Evolutionary conservation across 306 rosid species (phyloP), one percentile per base, ranked within the genome.

Genomic region (Medicago lupulina): DNA sequence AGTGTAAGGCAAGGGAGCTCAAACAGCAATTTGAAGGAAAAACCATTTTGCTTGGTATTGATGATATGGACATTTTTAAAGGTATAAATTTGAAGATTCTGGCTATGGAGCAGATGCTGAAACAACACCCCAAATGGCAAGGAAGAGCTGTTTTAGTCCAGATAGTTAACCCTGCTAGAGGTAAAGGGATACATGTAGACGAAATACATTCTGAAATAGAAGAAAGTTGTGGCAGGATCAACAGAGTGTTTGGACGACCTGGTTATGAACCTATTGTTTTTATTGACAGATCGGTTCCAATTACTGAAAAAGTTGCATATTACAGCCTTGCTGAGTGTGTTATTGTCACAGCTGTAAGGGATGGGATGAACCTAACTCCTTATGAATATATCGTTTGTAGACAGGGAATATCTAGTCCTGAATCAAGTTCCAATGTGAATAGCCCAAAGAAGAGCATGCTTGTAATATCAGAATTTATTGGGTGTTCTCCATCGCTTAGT

Each of bases 281-380:
- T 58, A 85, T 91, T 13, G 86, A 91, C 61, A 85, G 85, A 59
- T 79, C 83, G 2, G 86, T 91, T 78, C 78, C 95, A 18, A 75
- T 86, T 70, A 74, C 83, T 36, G 95, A 91, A 81, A 86, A 83
- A 70, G 87, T 89, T 80, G 88, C 89, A 21, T 89, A 85, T 83
- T 86, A 86, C 89, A 86, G 87, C 88, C 79, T 91, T 61, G 97
- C 92, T 44, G 97, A 91, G 83, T 91, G 95, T 76, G 95, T 89
- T 50, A 88, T 86, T 73, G 97, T 91, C 78, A 89, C 97, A 6
- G 95, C 95, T 46, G 91, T 91, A 75, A 85, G 97, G 83, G 97
- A 91, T 82, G 97, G 95, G 67, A 91, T 91, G 97, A 91, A 89
- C 82, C 84, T 91, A 40, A 89, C 84, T 79, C 95, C 97, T 36